Evolutionary conservation across 228 moss, liverwort and hornwort genomes (phyloP).

Genomic region (Sphagnum magellanicum): DNA sequence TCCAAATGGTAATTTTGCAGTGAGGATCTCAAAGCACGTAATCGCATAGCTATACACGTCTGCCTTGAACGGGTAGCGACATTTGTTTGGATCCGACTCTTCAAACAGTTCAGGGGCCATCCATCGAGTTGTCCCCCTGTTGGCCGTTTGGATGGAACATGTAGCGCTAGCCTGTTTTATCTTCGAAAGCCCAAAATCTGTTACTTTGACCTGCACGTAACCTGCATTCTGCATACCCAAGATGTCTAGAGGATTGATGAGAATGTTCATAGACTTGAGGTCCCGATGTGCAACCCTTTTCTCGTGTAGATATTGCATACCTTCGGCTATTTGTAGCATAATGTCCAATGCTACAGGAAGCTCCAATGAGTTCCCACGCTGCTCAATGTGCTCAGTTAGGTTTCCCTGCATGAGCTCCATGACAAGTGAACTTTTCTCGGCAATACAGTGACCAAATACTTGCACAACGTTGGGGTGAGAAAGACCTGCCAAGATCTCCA

Average conservation of each 20-base stretch:
- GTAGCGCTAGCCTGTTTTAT: not conserved
- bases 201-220: conserved; percentile 1
- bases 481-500: too few species aligned
- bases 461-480: too few species aligned
- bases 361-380: not conserved
- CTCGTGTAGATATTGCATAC: conserved; percentile 1
- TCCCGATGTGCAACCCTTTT: conserved; percentile 6
- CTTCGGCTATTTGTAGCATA: conserved; percentile 9
- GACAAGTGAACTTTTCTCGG: too few species aligned
- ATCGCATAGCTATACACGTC: conserved; percentile 7
- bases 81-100: not conserved
- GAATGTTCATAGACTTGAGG: conserved; percentile 4
- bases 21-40: conserved; percentile 5
- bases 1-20: not conserved
- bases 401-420: too few species aligned
- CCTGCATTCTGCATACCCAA: not conserved
- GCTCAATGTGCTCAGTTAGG: too few species aligned
- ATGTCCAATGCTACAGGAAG: conserved; percentile 8
- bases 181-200: conserved; percentile 6
- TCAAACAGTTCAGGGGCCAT: conserved; percentile 5
- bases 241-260: not conserved
- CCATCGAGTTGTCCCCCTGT: not conserved
- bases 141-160: not conserved
- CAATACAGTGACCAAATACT: too few species aligned
- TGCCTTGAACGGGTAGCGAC: not conserved